A percentile compares a stretch with the other conserved stretches of the same genome.
Conservation (phyloP, 768 basidiomycete species). For the Dendrothele bispora region DNA sequence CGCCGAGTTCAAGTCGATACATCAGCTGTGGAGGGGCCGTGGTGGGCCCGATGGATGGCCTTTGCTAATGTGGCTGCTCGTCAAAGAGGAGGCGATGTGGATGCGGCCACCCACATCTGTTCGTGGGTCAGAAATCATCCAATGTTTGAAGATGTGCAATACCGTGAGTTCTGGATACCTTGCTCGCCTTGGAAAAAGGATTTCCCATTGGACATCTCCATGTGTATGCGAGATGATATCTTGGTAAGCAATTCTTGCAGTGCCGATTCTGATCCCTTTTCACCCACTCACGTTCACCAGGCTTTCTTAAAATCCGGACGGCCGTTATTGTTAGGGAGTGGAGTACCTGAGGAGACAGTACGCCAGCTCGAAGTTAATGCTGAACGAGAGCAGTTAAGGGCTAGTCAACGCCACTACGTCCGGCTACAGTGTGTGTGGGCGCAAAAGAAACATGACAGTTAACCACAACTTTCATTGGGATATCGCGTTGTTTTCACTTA, state of each 20-base stretch:
- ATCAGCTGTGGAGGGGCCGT: slow-evolving; percentile 47
- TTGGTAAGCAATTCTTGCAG: slow-evolving; percentile 33
- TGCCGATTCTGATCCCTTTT: slow-evolving; percentile 2
- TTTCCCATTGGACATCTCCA: slow-evolving; percentile 35
- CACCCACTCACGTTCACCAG: slow-evolving; percentile 30
- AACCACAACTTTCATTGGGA: not conserved
- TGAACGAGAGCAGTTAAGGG: slow-evolving; percentile 49
- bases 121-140: slow-evolving; percentile 56
- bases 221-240: slow-evolving; percentile 58
- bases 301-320: slow-evolving; percentile 64
- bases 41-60: slow-evolving; percentile 63
- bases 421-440: slow-evolving; percentile 64
- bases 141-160: slow-evolving; percentile 58
- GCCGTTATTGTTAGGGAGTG: slow-evolving; percentile 67
- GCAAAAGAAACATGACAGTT: slow-evolving; percentile 37
- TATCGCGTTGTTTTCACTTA: not conserved
- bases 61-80: slow-evolving; percentile 53
- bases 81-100: slow-evolving; percentile 58
- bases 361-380: slow-evolving; percentile 54
- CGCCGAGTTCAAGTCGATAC: slow-evolving; percentile 41
- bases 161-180: slow-evolving; percentile 64
- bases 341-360: slow-evolving; percentile 53
- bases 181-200: slow-evolving; percentile 52
- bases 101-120: slow-evolving; percentile 57
- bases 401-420: slow-evolving; percentile 47